Base-by-base conservation (phyloP, 2,329 filamentous ascomycete species). In the Tolypocladium cylindrosporum region DNA sequence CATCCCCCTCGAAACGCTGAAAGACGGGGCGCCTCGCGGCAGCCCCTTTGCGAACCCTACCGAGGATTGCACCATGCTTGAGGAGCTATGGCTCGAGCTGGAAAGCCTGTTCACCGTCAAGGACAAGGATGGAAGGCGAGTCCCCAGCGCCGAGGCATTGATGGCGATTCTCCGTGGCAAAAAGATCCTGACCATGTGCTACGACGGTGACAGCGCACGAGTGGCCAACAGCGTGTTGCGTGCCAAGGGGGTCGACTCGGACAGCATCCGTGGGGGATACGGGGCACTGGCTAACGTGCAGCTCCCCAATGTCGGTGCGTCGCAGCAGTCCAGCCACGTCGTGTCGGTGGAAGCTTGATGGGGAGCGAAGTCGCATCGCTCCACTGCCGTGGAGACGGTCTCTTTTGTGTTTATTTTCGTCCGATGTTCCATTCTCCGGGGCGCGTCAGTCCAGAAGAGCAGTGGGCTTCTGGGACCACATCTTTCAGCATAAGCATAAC, bases 171-270 rank as follows among this genome's bases (percentile, higher is more conserved):
- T 77, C 11, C 62, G 65, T 24, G 69, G 66, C 8, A 73, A 73
- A 55, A 73, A 71, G 34, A 69, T 80, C 11, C 62, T 82, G 24
- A 68, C 80, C 13, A 63, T 81, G 13, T 83, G 79, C 62, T 82
- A 82, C 56, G 71, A 80, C 55, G 81, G 81, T 3, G 79, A 83
- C 56, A 79, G 77, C 21, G 73, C 80, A 7, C 71, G 80, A 4
- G 75, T 83, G 13, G 80, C 79, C n/a, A 78, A 78, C 31, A 81
- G 79, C 57, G 74, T 83, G 4, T 67, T 83, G 57, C 72, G 79
- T 37, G 78, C 78, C 0, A 79, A 78, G 63, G 78, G 77, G 0
- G 68, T 78, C 31, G 71, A 75, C 48, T 76, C 78, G 3, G 73
- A 76, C 51, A 77, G 77, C 61, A 64, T 81, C 24, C 68, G 69